phyloP scores from a whole-genome alignment of 2,329 filamentous ascomycete species.

The Hypomyces rosellus region DNA sequence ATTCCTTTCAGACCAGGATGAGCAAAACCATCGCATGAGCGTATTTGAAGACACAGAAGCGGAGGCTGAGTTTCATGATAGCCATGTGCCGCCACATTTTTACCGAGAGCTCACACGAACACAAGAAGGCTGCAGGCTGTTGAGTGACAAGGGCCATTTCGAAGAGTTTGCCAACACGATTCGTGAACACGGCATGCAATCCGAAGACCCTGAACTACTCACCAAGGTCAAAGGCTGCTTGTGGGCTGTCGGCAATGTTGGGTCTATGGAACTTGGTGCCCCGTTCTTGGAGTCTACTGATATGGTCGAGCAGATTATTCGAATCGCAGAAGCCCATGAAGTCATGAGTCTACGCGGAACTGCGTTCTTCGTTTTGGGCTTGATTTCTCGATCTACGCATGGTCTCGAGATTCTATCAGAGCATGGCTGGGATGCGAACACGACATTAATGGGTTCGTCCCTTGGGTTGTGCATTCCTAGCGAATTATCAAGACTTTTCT shows the following conservation, averaged over 20 bases:
- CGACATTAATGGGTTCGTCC: constrained; percentile 73
- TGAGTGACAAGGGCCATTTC: constrained; percentile 93
- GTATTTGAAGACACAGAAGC: constrained; percentile 53
- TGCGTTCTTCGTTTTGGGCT: constrained; percentile 88
- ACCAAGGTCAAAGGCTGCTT: constrained; percentile 94
- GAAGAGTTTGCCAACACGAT: constrained; percentile 88
- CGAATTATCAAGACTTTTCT: constrained; percentile 72
- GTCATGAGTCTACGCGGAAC: constrained; percentile 93
- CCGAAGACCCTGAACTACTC: constrained; percentile 76
- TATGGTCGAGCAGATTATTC: constrained; percentile 79
- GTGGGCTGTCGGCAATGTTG: constrained; percentile 97
- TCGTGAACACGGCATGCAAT: constrained; percentile 76
- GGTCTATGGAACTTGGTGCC: constrained; percentile 94
- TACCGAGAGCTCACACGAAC: constrained; percentile 93
- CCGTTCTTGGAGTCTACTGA: constrained; percentile 88
- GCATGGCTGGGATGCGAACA: constrained; percentile 87
- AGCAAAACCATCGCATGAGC: constrained; percentile 50
- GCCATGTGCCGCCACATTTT: constrained; percentile 88
- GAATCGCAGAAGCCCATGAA: constrained; percentile 80
- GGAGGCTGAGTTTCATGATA: constrained; percentile 54
- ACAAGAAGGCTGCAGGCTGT: constrained; percentile 80
- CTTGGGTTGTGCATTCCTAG: constrained; percentile 82
- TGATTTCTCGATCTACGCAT: constrained; percentile 87
- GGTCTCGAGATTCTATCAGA: constrained; percentile 87
- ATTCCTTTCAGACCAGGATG: constrained; percentile 61